Evolutionary conservation across 2,329 filamentous ascomycete species (phyloP).

Genomic region (Pseudocercospora pini-densiflorae): DNA sequence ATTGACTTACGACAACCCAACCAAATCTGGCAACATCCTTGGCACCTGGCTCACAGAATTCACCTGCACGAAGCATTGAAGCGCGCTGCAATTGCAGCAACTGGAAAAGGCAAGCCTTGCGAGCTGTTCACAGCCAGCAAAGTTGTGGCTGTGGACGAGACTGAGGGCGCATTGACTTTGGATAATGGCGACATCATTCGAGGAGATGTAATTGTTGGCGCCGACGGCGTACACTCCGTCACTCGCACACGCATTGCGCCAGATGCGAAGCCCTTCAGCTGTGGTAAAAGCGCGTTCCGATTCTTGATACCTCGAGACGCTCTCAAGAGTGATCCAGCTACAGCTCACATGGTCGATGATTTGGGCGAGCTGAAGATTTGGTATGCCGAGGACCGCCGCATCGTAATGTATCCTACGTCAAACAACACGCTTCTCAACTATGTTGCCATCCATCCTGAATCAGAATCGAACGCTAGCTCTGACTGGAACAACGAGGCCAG

Average conservation of each 20-base stretch:
- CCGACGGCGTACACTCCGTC: constrained; percentile 39
- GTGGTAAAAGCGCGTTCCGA: constrained; percentile 62
- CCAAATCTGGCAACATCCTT: constrained; percentile 52
- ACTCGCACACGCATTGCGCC: constrained; percentile 31
- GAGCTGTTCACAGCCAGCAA: constrained; percentile 32
- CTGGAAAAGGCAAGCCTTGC: constrained; percentile 32
- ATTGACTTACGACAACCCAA: constrained; percentile 45
- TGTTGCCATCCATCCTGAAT: constrained; percentile 47
- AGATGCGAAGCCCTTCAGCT: constrained; percentile 33
- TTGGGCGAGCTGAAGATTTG: constrained; percentile 48
- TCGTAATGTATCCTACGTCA: constrained; percentile 55
- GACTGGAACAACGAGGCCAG: constrained; percentile 46
- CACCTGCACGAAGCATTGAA: constrained; percentile 38
- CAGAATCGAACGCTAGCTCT: constrained; percentile 23
- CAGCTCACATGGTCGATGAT: constrained; percentile 40
- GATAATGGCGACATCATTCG: constrained; percentile 34
- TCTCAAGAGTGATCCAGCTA: constrained; percentile 48
- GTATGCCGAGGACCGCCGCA: constrained; percentile 48
- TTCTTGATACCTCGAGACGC: constrained; percentile 58
- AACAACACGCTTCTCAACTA: constrained; percentile 55
- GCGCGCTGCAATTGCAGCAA: constrained; percentile 27
- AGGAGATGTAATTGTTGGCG: constrained; percentile 40
- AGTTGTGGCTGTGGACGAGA: constrained; percentile 32
- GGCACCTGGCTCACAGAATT: constrained; percentile 38
- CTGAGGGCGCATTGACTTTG: constrained; percentile 31